A percentile compares a stretch with the other conserved stretches of the same genome.
Evolutionary conservation across 2,329 filamentous ascomycete genomes (phyloP).

Genomic region (Penicillium olsonii): DNA sequence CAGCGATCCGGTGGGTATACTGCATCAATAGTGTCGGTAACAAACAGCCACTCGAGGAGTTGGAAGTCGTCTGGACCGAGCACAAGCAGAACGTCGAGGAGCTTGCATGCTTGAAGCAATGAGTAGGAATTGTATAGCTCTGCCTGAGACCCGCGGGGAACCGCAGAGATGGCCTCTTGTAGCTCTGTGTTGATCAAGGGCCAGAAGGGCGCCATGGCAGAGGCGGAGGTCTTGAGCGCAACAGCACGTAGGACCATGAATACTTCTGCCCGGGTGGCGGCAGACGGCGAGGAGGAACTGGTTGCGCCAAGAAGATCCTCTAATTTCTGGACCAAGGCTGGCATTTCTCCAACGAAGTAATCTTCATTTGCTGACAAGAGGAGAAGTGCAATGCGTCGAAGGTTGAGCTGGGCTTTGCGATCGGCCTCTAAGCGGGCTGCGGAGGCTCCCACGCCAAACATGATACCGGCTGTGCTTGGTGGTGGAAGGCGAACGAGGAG

Average conservation of each 20-base stretch:
- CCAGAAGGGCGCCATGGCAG: slow-evolving; percentile 85
- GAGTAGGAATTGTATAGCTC: slow-evolving; percentile 77
- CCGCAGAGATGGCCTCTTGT: slow-evolving; percentile 73
- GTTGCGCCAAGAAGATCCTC: slow-evolving; percentile 84
- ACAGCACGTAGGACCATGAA: slow-evolving; percentile 86
- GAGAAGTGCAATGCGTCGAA: slow-evolving; percentile 78
- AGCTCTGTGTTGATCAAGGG: slow-evolving; percentile 85
- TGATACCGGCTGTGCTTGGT: slow-evolving; percentile 90
- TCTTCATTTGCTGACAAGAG: slow-evolving; percentile 76
- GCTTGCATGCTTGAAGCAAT: slow-evolving; percentile 87
- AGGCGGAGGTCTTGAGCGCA: slow-evolving; percentile 72
- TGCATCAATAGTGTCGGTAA: slow-evolving; percentile 94
- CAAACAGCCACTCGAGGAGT: slow-evolving; percentile 96
- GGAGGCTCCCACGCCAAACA: slow-evolving; percentile 96
- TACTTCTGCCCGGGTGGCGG: slow-evolving; percentile 81
- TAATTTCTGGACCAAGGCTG: slow-evolving; percentile 74
- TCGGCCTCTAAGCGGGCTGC: slow-evolving; percentile 94
- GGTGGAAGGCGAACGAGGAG: slow-evolving; percentile 75
- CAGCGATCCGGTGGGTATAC: slow-evolving; percentile 76
- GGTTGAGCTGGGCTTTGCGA: slow-evolving; percentile 84
- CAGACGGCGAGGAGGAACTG: slow-evolving; percentile 86
- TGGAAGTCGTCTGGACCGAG: slow-evolving; percentile 94
- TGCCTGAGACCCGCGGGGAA: slow-evolving; percentile 68
- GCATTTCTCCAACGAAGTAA: slow-evolving; percentile 75
- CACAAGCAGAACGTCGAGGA: slow-evolving; percentile 84